Evolutionary conservation across 1,284 basidiomycete species (phyloP).

Genomic region (Malassezia obtusa): DNA sequence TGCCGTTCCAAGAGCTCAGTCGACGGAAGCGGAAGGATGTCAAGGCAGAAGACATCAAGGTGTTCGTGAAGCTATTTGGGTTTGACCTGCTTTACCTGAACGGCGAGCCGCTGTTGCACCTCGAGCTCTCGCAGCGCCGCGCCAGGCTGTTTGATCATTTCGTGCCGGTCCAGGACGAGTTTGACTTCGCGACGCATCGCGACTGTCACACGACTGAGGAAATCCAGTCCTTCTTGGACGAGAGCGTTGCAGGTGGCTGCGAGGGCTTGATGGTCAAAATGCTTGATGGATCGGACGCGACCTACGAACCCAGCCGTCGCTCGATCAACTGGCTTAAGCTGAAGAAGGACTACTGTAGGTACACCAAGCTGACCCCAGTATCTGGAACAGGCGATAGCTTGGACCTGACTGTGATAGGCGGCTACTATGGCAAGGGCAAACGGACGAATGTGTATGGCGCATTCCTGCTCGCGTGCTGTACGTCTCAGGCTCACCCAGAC

Average conservation of each 20-base stretch:
- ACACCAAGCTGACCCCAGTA: slow-evolving; percentile 46
- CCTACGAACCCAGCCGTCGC: slow-evolving; percentile 85
- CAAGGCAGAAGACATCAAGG: slow-evolving; percentile 87
- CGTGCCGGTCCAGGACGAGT: slow-evolving; percentile 72
- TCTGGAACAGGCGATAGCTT: slow-evolving; percentile 95
- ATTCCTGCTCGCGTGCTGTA: slow-evolving; percentile 37
- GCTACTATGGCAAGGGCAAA: slow-evolving; percentile 94
- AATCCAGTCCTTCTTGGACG: slow-evolving; percentile 87
- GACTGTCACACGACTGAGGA: slow-evolving; percentile 85
- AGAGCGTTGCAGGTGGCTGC: slow-evolving; percentile 92
- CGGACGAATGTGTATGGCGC: slow-evolving; percentile 57
- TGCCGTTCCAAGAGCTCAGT: slow-evolving; percentile 96
- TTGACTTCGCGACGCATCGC: slow-evolving; percentile 80
- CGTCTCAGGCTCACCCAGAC: slow-evolving; percentile 13
- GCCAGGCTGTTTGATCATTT: slow-evolving; percentile 70
- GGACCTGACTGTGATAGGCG: slow-evolving; percentile 91
- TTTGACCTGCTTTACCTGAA: slow-evolving; percentile 93
- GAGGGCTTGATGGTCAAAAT: slow-evolving; percentile 98
- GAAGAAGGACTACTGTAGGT: slow-evolving; percentile 39
- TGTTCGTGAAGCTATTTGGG: slow-evolving; percentile 85
- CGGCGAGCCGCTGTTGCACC: slow-evolving; percentile 54
- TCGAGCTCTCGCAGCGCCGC: slow-evolving; percentile 54
- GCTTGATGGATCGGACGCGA: slow-evolving; percentile 78
- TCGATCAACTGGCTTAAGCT: slow-evolving; percentile 93
- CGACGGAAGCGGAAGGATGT: slow-evolving; percentile 94